Conservation (phyloP, 768 basidiomycete genomes). For the Boletus tylopilopsis region DNA sequence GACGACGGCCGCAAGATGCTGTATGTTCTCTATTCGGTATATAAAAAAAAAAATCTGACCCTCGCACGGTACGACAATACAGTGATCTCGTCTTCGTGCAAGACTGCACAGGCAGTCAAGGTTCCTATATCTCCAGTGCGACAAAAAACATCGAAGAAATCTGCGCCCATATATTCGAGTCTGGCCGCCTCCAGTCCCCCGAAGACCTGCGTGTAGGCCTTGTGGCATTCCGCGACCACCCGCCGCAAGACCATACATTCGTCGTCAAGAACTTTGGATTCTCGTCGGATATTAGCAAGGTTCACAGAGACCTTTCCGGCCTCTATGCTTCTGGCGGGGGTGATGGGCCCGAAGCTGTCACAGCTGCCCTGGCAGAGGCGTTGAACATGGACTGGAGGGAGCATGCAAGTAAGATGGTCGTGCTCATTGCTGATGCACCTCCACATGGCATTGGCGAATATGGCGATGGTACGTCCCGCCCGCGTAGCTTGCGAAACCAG, state of each 20-base stretch:
- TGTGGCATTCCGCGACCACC: conserved; percentile 94
- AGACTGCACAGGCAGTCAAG: conserved; percentile 92
- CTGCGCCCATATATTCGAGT: conserved; percentile 91
- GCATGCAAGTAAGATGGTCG: conserved; percentile 90
- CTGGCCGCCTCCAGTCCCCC: conserved; percentile 79
- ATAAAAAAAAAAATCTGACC: conserved; percentile 12
- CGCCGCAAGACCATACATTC: conserved; percentile 95
- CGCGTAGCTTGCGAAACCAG: neutral
- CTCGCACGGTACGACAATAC: conserved; percentile 1
- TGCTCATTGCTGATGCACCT: conserved; percentile 95
- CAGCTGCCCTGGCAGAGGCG: conserved; percentile 85
- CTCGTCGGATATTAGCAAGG: conserved; percentile 84
- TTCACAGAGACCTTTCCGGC: conserved; percentile 77
- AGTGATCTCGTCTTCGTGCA: conserved; percentile 95
- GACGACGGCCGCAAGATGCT: conserved; percentile 64
- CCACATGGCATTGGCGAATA: conserved; percentile 97
- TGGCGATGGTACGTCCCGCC: conserved; percentile 71
- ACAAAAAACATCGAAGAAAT: conserved; percentile 97
- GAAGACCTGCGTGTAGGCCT: conserved; percentile 92
- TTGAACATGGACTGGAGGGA: conserved; percentile 89
- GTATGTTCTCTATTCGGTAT: conserved; percentile 41
- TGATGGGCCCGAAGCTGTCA: conserved; percentile 96
- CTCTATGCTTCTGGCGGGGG: conserved; percentile 89
- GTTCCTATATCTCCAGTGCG: conserved; percentile 87
- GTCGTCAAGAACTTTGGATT: conserved; percentile 93